These are phyloP conservation scores for Colletotrichum costaricense DNA, from an alignment of 2,329 filamentous ascomycete species.

Conservation along the genomic window DNA sequence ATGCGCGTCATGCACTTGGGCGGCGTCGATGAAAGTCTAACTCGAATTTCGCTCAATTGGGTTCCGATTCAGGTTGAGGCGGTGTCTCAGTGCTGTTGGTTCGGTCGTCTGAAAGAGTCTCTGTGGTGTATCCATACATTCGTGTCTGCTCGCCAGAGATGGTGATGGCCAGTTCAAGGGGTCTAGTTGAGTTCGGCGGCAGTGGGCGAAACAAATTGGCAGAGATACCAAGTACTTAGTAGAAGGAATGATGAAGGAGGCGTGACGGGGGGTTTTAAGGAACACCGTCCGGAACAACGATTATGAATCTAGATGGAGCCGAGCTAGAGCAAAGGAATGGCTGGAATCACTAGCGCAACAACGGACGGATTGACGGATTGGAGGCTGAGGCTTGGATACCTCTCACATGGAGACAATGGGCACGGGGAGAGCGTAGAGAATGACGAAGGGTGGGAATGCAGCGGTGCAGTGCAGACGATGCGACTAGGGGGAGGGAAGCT, in stretches of 20 bases:
- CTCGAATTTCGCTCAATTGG: neutral
- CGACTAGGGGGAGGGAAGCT: conserved; percentile 11
- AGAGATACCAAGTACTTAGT: neutral
- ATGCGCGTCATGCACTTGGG: neutral
- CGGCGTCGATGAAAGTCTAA: neutral
- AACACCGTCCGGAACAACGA: neutral
- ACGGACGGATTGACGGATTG: neutral
- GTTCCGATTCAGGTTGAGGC: neutral
- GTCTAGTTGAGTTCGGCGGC: neutral
- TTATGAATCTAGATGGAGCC: neutral
- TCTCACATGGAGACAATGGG: neutral
- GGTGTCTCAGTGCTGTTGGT: neutral
- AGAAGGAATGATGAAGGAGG: neutral
- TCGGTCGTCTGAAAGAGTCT: neutral
- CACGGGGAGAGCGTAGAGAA: neutral
- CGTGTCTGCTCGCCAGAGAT: neutral
- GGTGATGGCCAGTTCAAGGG: neutral
- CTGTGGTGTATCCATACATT: neutral
- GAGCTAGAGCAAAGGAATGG: conserved; percentile 13
- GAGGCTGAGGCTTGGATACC: conserved; percentile 3
- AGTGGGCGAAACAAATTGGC: neutral
- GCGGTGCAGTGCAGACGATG: neutral
- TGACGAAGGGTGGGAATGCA: neutral
- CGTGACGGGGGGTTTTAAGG: conserved; percentile 1
- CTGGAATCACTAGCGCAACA: conserved; percentile 15